Evolutionary conservation across 306 rosid species (phyloP).

Genomic region (Phaseolus lunatus): DNA sequence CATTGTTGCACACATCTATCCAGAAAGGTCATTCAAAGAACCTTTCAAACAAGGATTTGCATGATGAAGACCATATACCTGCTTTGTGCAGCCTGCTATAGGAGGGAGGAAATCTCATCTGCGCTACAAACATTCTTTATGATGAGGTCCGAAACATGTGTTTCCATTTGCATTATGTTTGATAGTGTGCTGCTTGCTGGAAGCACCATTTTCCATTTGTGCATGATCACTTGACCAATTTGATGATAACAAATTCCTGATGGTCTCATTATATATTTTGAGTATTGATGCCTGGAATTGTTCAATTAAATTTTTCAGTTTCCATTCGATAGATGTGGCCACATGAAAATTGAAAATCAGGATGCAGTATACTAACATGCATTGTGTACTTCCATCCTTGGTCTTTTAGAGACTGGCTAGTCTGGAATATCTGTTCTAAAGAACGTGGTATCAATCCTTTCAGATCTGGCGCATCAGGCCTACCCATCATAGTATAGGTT

Average conservation of each 20-base stretch:
- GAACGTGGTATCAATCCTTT: conserved; percentile 96
- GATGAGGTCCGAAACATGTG: conserved; percentile 82
- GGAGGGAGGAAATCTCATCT: conserved; percentile 88
- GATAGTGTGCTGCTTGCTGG: conserved; percentile 80
- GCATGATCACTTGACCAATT: conserved; percentile 64
- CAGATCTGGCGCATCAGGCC: conserved; percentile 72
- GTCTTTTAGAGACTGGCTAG: conserved; percentile 74
- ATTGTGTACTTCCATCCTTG: conserved; percentile 93
- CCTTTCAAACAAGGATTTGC: conserved; percentile 6
- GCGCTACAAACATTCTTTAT: conserved; percentile 78
- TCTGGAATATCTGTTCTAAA: conserved; percentile 85
- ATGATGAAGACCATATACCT: conserved; percentile 61
- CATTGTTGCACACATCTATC: background rate
- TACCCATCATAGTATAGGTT: conserved; percentile 97
- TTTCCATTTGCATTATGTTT: conserved; percentile 92
- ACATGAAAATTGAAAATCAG: conserved; percentile 25
- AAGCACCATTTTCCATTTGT: conserved; percentile 62
- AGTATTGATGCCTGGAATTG: conserved; percentile 75
- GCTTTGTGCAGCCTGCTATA: conserved; percentile 87
- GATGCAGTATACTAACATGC: conserved; percentile 63
- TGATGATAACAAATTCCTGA: conserved; percentile 80
- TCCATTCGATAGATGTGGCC: conserved; percentile 13
- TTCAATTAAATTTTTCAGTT: conserved; percentile 28
- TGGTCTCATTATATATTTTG: conserved; percentile 90
- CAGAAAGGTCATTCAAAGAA: too few relatives aligned